These are phyloP conservation scores for Astrothelium subdiscretum DNA, from an alignment of 495 filamentous ascomycete genomes.

Conservation along the genomic window DNA sequence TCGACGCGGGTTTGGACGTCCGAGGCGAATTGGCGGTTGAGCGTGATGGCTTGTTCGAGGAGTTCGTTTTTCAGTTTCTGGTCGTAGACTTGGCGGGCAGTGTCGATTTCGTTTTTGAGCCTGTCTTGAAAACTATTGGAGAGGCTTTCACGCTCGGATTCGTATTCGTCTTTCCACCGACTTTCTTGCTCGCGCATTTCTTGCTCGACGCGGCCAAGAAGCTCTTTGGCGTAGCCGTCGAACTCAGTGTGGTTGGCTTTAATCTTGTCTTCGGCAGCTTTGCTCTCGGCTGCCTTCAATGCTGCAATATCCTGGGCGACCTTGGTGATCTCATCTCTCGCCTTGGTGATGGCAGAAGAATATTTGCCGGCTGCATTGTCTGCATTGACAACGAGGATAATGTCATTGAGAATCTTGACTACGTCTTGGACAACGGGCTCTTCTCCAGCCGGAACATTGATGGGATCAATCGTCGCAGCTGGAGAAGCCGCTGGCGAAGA, in stretches of 20 bases:
- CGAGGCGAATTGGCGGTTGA: slow-evolving; percentile 70
- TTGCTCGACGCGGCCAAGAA: slow-evolving; percentile 56
- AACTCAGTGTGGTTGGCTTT: slow-evolving; percentile 60
- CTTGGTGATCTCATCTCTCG: slow-evolving; percentile 69
- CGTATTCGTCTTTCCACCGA: slow-evolving; percentile 78
- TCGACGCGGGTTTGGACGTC: slow-evolving; percentile 77
- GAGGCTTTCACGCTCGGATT: slow-evolving; percentile 71
- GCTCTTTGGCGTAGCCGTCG: slow-evolving; percentile 65
- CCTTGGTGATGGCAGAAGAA: slow-evolving; percentile 60
- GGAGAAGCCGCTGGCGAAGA: slow-evolving; percentile 28
- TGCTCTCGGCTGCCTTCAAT: slow-evolving; percentile 53
- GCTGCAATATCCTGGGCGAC: slow-evolving; percentile 61
- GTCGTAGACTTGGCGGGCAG: slow-evolving; percentile 62
- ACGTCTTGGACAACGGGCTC: slow-evolving; percentile 86
- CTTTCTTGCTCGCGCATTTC: slow-evolving; percentile 64
- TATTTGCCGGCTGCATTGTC: slow-evolving; percentile 66
- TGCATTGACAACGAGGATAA: slow-evolving; percentile 83
- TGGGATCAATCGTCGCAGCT: slow-evolving; percentile 56
- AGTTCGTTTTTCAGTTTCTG: slow-evolving; percentile 73
- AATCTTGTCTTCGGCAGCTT: slow-evolving; percentile 68
- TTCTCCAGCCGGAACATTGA: slow-evolving; percentile 58
- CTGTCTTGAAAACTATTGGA: slow-evolving; percentile 64
- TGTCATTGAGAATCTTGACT: slow-evolving; percentile 89
- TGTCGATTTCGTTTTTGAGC: slow-evolving; percentile 61
- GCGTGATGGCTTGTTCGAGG: slow-evolving; percentile 76